Base-by-base conservation (phyloP, 2,329 filamentous ascomycete genomes). In the Calonectria pteridis region DNA sequence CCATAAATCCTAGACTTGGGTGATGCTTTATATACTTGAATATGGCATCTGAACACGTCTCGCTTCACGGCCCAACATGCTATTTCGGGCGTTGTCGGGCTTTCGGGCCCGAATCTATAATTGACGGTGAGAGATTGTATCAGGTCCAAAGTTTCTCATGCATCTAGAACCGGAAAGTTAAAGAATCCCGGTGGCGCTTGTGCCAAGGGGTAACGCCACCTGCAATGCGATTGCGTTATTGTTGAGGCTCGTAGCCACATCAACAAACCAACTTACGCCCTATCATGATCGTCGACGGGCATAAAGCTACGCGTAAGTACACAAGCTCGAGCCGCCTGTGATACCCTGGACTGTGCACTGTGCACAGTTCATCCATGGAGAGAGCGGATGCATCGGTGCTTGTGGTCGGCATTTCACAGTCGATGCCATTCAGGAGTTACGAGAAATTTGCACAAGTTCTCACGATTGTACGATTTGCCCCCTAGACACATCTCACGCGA, bases 141-240 rank as follows among this genome's bases (percentile, higher is more conserved):
- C 51, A 55, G 51, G 18, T 55, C n/a, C 51, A 55, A 33, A n/a
- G 29, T 55, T 55, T 55, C 51, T 55, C 51, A 55, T 55, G 51
- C 51, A 55, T 33, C 51, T 55, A 31, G 51, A 29, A 55, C 51
- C 5, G 3, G 18, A 33, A 55, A 33, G 51, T 55, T 33, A 55
- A 55, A 55, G n/a, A 23, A 20, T 5, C 51, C 18, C 6, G 26
- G 51, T 10, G 26, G 28, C 51, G 20, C 51, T 29, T 20, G 20
- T n/a, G 29, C 28, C 29, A 55, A 55, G 51, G 50, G 26, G 28
- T 20, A 6, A 20, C 18, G 18, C 51, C 51, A 55, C 29, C 18
- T 55, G 26, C 29, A 31, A n/a, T 20, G 7, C 29, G 28, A 33
- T 55, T 33, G 28, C 18, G 29, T 20, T 55, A 55, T 55, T 33